These are phyloP conservation scores for Glutinoglossum americanum DNA, from an alignment of 495 filamentous ascomycete genomes.

Conservation along the genomic window DNA sequence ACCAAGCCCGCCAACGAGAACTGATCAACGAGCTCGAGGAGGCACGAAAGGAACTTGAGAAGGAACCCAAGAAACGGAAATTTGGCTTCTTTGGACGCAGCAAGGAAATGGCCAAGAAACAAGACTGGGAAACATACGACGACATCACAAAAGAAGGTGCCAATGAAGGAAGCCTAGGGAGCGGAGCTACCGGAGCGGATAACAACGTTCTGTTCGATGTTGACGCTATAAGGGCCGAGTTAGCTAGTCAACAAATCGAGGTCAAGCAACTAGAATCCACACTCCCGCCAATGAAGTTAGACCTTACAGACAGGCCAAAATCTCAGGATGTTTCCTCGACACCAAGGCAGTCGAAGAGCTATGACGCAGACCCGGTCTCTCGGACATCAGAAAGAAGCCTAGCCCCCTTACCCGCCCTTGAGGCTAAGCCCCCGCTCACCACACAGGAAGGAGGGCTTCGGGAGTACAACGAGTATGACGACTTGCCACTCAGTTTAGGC, in stretches of 20 bases:
- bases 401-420: not conserved
- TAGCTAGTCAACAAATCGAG: constrained; percentile 55
- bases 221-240: constrained; percentile 73
- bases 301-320: constrained; percentile 20
- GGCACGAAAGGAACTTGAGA: constrained; percentile 67
- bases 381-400: not conserved
- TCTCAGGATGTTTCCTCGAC: not conserved
- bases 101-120: constrained; percentile 55
- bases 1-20: constrained; percentile 69
- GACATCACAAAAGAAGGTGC: constrained; percentile 18
- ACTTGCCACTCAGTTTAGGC: constrained; percentile 2
- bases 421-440: not conserved
- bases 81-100: constrained; percentile 66
- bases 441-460: not conserved
- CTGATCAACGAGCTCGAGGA: constrained; percentile 94
- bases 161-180: constrained; percentile 17
- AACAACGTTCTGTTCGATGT: constrained; percentile 76
- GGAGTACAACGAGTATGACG: constrained; percentile 5
- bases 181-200: constrained; percentile 17
- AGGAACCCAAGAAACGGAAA: constrained; percentile 41
- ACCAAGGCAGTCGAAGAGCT: constrained; percentile 29
- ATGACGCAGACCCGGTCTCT: constrained; percentile 9
- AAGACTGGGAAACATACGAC: constrained; percentile 91
- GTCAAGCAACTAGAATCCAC: constrained; percentile 73
- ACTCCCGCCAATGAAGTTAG: constrained; percentile 69